These are phyloP conservation scores for Thelephora aurantiotincta DNA, from an alignment of 768 basidiomycete genomes.

Conservation along the genomic window DNA sequence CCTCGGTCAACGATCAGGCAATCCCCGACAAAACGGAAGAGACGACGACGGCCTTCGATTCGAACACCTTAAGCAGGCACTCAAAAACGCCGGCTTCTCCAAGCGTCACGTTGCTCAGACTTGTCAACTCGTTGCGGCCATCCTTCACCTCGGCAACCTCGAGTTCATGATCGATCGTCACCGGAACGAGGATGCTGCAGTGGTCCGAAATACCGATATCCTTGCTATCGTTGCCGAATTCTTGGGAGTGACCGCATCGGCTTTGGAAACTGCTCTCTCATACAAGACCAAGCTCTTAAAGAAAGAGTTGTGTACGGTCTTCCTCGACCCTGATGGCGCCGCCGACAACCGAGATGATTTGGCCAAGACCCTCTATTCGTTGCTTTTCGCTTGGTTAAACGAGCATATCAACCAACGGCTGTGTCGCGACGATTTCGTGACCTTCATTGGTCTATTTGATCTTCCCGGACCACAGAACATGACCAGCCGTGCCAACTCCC, in stretches of 20 bases:
- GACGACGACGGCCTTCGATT: slow-evolving; percentile 83
- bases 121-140: slow-evolving; percentile 88
- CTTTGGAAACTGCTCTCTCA: slow-evolving; percentile 68
- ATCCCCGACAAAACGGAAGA: slow-evolving; percentile 30
- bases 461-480: slow-evolving; percentile 89
- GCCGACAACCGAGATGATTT: slow-evolving; percentile 90
- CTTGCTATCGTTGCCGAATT: slow-evolving; percentile 84
- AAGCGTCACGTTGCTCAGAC: slow-evolving; percentile 93
- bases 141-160: slow-evolving; percentile 92
- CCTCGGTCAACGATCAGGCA: slow-evolving; percentile 47
- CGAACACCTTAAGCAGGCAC: slow-evolving; percentile 85
- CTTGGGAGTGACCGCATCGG: slow-evolving; percentile 62
- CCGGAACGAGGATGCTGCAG: slow-evolving; percentile 84
- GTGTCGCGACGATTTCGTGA: slow-evolving; percentile 84
- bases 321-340: slow-evolving; percentile 89
- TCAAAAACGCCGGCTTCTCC: slow-evolving; percentile 87
- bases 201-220: slow-evolving; percentile 74
- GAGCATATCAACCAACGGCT: slow-evolving; percentile 93
- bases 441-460: slow-evolving; percentile 89
- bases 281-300: slow-evolving; percentile 89
- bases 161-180: slow-evolving; percentile 78
- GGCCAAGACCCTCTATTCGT: slow-evolving; percentile 83
- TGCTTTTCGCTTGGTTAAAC: slow-evolving; percentile 93
- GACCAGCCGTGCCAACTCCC: slow-evolving; percentile 75
- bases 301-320: slow-evolving; percentile 94